Evolutionary conservation across 768 basidiomycete genomes (phyloP).

Genomic region (Tulasnella calospora): DNA sequence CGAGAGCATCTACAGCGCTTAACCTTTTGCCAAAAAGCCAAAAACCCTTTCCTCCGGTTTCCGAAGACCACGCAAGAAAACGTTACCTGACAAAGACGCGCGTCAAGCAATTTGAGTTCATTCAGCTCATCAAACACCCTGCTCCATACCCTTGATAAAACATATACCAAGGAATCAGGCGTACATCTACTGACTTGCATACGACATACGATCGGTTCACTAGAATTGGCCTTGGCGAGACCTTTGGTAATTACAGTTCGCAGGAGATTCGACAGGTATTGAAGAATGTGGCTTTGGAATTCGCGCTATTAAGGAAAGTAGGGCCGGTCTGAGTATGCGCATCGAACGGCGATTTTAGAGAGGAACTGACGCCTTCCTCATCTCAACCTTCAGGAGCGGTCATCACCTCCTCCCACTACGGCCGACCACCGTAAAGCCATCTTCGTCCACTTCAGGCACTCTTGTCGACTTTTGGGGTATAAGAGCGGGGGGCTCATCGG

Average conservation of each 20-base stretch:
- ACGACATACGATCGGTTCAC: no score
- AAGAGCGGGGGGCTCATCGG: slow-evolving; percentile 53
- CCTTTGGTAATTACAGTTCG: not conserved
- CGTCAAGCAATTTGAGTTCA: no score
- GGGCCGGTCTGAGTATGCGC: not conserved
- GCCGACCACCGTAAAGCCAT: slow-evolving; percentile 81
- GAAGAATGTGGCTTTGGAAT: not conserved
- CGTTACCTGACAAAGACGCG: no score
- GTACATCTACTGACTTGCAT: no score
- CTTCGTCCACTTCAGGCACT: slow-evolving; percentile 73
- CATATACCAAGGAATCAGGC: no score
- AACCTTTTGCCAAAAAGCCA: no score
- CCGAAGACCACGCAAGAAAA: no score
- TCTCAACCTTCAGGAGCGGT: no score
- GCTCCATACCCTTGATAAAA: no score
- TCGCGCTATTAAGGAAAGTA: not conserved
- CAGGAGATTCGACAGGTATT: not conserved
- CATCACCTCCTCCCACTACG: slow-evolving; percentile 34
- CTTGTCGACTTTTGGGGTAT: slow-evolving; percentile 32
- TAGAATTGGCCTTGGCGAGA: not conserved
- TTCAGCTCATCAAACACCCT: no score
- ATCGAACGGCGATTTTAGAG: not conserved
- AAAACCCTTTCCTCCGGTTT: no score
- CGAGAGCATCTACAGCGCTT: no score
- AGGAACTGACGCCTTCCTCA: not conserved